Percentiles rank a stretch among this genome's conserved stretches.
phyloP scores from a whole-genome alignment of 2,329 filamentous ascomycete genomes.

The Alternaria novae-zelandiae region DNA sequence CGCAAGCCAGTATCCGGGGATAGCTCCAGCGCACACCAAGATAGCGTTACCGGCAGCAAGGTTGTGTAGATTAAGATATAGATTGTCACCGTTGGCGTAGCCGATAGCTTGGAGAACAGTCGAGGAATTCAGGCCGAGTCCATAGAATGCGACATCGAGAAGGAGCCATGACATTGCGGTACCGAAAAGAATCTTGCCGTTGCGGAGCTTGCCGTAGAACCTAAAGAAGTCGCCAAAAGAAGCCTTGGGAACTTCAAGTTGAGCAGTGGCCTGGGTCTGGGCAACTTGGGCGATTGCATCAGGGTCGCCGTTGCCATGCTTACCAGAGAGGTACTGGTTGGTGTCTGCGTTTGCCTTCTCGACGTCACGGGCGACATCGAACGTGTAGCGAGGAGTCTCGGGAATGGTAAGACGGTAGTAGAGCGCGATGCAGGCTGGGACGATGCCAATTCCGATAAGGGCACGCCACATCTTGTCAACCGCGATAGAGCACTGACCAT shows the following conservation, averaged over 20 bases:
- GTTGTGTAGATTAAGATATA: conserved; percentile 75
- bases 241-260: conserved; percentile 71
- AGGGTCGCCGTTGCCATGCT: conserved; percentile 64
- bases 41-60: conserved; percentile 81
- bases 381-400: conserved; percentile 52
- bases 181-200: conserved; percentile 75
- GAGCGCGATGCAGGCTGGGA: conserved; percentile 51
- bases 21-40: conserved; percentile 76
- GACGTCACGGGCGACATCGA: conserved; percentile 50
- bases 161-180: conserved; percentile 77
- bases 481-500: conserved; percentile 37
- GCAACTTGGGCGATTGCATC: conserved; percentile 71
- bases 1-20: conserved; percentile 76
- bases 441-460: conserved; percentile 50
- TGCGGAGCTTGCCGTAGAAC: conserved; percentile 75
- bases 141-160: conserved; percentile 65
- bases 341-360: conserved; percentile 70
- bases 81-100: conserved; percentile 65
- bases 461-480: conserved; percentile 53
- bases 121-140: conserved; percentile 75
- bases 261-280: conserved; percentile 60
- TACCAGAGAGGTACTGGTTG: conserved; percentile 74
- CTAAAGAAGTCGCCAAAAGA: conserved; percentile 73
- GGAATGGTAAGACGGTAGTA: conserved; percentile 53
- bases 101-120: conserved; percentile 75